phyloP scores from a whole-genome alignment of 345 rosid genomes.

The Eutrema japonicum region DNA sequence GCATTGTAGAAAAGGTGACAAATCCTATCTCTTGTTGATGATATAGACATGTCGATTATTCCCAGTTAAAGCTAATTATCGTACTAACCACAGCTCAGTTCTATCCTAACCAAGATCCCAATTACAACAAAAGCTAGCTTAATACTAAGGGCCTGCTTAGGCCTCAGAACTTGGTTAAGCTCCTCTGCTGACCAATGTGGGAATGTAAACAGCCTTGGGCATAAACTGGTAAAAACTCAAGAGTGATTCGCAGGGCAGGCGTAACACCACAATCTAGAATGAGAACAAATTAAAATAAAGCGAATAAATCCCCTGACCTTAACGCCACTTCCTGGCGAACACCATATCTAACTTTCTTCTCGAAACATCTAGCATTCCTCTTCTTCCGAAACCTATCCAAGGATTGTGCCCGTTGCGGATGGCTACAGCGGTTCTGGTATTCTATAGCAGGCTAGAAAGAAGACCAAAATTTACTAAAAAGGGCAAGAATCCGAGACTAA shows the following conservation, averaged over 20 bases:
- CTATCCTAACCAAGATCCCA: constrained; percentile 4
- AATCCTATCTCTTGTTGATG: constrained; percentile 4
- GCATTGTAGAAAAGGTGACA: background rate
- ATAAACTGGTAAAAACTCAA: background rate
- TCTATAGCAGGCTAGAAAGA: constrained; percentile 56
- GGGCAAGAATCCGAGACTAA: background rate
- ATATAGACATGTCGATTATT: background rate
- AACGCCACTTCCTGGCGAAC: constrained; percentile 98
- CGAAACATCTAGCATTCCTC: constrained; percentile 90
- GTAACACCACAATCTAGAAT: background rate
- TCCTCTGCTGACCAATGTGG: constrained; percentile 5
- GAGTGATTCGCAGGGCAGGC: constrained; percentile 3
- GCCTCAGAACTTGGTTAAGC: constrained; percentile 14
- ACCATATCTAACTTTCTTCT: constrained; percentile 90
- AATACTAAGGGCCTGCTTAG: background rate
- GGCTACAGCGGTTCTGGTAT: constrained; percentile 65
- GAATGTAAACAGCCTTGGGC: too few species aligned
- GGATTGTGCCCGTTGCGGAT: constrained; percentile 88
- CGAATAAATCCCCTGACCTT: constrained; percentile 53
- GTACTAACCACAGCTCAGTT: constrained; percentile 2
- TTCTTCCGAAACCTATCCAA: constrained; percentile 88
- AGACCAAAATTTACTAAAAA: constrained; percentile 17
- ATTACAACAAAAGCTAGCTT: constrained; percentile 4
- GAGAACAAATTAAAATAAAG: background rate
- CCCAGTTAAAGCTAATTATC: constrained; percentile 2